These are phyloP conservation scores for Mortierella alpina DNA, from an alignment of 192 early-diverging fungal genomes.

Conservation along the genomic window DNA sequence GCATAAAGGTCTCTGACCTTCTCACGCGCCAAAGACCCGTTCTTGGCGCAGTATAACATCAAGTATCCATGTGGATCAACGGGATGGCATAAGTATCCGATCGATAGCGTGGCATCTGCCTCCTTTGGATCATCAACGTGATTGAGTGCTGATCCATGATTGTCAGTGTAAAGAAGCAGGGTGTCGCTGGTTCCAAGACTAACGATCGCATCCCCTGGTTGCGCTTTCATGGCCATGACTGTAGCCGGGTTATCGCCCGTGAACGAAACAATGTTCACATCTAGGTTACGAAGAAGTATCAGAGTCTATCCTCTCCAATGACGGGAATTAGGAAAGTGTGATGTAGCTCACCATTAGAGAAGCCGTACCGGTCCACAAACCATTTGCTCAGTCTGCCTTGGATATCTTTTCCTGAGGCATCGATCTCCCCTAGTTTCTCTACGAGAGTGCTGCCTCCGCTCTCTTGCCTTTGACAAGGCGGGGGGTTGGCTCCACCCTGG, in stretches of 20 bases:
- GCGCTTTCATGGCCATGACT: constrained; percentile 65
- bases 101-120: constrained; percentile 56
- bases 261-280: constrained; percentile 72
- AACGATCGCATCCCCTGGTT: constrained; percentile 68
- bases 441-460: constrained; percentile 17
- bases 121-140: constrained; percentile 46
- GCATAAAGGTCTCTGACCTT: constrained; percentile 69
- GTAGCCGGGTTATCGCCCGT: constrained; percentile 87
- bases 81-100: constrained; percentile 70
- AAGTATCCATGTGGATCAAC: constrained; percentile 67
- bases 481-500: constrained; percentile 23
- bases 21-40: constrained; percentile 86
- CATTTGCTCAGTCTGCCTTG: constrained; percentile 69
- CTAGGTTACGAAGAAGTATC: constrained; percentile 5
- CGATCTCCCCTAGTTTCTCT: constrained; percentile 58
- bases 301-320: neutral
- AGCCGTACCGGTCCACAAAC: constrained; percentile 74
- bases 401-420: constrained; percentile 45
- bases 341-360: constrained; percentile 59
- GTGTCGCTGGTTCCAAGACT: constrained; percentile 89
- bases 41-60: constrained; percentile 87
- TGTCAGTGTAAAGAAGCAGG: constrained; percentile 65
- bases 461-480: neutral
- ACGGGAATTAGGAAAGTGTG: neutral
- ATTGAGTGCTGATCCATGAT: constrained; percentile 35